Evolutionary conservation across 805 yeast genomes (phyloP), one percentile per base, ranked within the genome.

Genomic region (Spathaspora girioi): DNA sequence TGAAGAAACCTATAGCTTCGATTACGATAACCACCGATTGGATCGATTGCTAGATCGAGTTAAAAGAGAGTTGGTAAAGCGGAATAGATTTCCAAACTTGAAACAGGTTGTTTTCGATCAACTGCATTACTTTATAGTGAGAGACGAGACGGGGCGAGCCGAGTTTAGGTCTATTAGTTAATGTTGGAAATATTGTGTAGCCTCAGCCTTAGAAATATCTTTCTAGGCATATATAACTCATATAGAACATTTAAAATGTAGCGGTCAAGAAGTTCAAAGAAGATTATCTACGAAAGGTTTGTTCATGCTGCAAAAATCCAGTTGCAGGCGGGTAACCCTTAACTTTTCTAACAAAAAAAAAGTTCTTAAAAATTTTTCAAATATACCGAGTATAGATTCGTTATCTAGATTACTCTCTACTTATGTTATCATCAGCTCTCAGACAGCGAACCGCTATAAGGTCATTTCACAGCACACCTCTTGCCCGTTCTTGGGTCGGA

Each of bases 401-500:
- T 31, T 14, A 31, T 14, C 35, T 11, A 8, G 18, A 31, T 31
- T 3, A 11, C n/a, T 12, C 31, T 12, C 47, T 17, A n/a, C n/a
- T n/a, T n/a, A 45, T 45, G 47, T 27, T 45, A 20, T 15, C 29
- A 32, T 45, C 41, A 17, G 18, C 18, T 15, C 19, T 43, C 11
- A 29, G 27, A 31, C 47, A 45, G 9, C 20, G 38, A 32, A 41
- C 15, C 32, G 18, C 10, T 14, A 29, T 17, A 29, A 20, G 35
- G 26, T 40, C 23, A 18, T 40, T 40, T 12, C 26, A 44, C 19
- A 10, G 20, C 47, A 10, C 41, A 31, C 19, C 40, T 11, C 5
- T 35, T 9, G 17, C 40, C 14, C 40, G 40, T 5, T 66, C 71
- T 55, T 60, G 54, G 54, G 19, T 71, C 48, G 62, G 65, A 31